Percentiles rank a stretch among this genome's conserved stretches.
Conservation (phyloP, 2,329 filamentous ascomycete genomes). For the Lanzia echinophila region DNA sequence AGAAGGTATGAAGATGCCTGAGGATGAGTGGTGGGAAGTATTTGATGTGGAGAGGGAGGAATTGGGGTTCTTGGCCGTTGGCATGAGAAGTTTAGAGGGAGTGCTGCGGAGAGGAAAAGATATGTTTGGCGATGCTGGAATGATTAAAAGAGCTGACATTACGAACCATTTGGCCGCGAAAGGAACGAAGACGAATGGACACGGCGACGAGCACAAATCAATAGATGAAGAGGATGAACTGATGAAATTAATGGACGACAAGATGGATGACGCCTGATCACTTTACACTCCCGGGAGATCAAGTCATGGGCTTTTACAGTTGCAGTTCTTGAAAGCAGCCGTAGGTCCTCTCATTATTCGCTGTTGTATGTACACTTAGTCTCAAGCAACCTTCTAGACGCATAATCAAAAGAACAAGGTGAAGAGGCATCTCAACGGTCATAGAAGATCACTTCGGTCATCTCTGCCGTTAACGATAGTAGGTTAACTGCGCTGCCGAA, state of each 20-base stretch:
- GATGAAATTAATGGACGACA: constrained; percentile 26
- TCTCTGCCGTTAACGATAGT: no score
- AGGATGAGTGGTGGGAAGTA: constrained; percentile 92
- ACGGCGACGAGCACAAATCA: neutral
- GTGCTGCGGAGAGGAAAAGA: constrained; percentile 32
- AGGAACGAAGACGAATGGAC: constrained; percentile 7
- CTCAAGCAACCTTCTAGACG: no score
- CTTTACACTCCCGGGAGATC: neutral
- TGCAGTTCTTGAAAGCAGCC: no score
- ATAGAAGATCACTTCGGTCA: no score
- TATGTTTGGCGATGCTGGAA: constrained; percentile 21
- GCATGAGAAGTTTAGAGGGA: constrained; percentile 69
- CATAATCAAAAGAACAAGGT: no score
- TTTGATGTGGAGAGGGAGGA: constrained; percentile 95
- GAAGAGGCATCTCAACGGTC: no score
- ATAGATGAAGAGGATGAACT: constrained; percentile 27
- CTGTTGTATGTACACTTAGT: no score
- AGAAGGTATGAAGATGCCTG: constrained; percentile 67
- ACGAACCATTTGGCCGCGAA: constrained; percentile 10
- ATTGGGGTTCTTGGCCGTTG: constrained; percentile 85
- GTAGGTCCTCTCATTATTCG: no score
- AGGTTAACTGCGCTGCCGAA: no score
- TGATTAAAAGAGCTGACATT: constrained; percentile 22
- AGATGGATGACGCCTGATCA: constrained; percentile 11
- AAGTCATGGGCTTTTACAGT: no score